These are phyloP conservation scores for Irpex sp. DNA, from an alignment of 1,284 basidiomycete genomes.

Conservation along the genomic window DNA sequence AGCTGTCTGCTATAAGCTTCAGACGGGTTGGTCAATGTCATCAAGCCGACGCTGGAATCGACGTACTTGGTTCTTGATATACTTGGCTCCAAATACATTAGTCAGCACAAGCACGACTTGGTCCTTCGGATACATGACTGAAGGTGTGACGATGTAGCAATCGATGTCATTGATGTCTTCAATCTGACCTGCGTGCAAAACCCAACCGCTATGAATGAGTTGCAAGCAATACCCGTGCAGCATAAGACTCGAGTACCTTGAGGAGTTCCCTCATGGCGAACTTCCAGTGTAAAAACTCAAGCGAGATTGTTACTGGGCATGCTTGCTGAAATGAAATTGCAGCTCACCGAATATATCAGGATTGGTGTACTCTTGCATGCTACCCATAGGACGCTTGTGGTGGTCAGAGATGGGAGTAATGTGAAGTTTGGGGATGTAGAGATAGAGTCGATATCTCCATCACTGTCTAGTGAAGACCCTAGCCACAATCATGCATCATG, in stretches of 20 bases:
- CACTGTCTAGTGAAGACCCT: too few relatives aligned
- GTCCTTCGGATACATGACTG: constrained; percentile 42
- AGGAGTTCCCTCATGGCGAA: constrained; percentile 27
- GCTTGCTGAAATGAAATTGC: too few relatives aligned
- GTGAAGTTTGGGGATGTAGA: too few relatives aligned
- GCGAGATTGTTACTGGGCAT: too few relatives aligned
- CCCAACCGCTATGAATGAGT: not conserved
- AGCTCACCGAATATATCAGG: too few relatives aligned
- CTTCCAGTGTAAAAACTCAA: not conserved
- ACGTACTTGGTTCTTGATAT: constrained; percentile 40
- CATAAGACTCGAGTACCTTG: constrained; percentile 18
- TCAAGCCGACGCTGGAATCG: not conserved
- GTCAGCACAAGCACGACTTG: constrained; percentile 49
- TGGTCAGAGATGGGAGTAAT: too few relatives aligned
- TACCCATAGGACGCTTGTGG: too few relatives aligned
- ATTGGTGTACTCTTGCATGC: too few relatives aligned
- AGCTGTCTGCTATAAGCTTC: constrained; percentile 46
- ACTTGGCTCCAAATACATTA: constrained; percentile 45
- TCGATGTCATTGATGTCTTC: constrained; percentile 42
- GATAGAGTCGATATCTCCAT: too few relatives aligned
- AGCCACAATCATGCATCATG: too few relatives aligned
- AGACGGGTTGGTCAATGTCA: not conserved
- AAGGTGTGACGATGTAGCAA: constrained; percentile 45
- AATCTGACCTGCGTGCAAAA: constrained; percentile 25
- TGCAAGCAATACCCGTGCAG: not conserved